Evolutionary conservation across 257 asterid species (phyloP).

Genomic region (Scutellaria minor): DNA sequence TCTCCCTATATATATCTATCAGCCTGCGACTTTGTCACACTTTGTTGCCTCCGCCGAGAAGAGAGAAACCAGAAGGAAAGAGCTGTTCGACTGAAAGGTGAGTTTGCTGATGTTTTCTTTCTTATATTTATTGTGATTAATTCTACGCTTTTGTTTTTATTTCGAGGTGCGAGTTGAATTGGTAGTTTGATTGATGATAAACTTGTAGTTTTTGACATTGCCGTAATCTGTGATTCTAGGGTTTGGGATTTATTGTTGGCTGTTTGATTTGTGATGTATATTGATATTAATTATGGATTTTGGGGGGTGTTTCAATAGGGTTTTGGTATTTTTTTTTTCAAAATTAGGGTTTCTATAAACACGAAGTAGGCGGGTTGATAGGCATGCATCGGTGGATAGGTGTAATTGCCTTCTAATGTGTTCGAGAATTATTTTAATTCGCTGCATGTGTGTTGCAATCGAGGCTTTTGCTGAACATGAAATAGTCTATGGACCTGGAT

Average conservation of each 20-base stretch:
- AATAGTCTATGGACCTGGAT: not conserved
- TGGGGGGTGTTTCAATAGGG: too few relatives aligned
- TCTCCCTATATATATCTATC: constrained; percentile 44
- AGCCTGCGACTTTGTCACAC: accelerated
- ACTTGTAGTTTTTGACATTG: not conserved
- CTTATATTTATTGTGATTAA: not conserved
- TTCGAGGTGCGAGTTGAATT: not conserved
- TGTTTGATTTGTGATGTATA: not conserved
- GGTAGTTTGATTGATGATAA: not conserved
- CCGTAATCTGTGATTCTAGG: constrained; percentile 21
- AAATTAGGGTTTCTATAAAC: not conserved
- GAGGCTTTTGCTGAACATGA: not conserved
- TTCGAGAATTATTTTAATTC: not conserved
- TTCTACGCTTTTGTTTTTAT: not conserved
- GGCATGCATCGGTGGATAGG: not conserved
- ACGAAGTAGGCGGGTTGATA: not conserved
- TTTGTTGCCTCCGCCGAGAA: constrained; percentile 28
- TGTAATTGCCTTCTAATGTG: not conserved
- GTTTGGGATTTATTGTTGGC: constrained; percentile 2
- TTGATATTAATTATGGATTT: not conserved
- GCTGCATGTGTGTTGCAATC: not conserved
- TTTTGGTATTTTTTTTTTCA: not conserved
- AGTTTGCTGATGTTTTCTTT: not conserved
- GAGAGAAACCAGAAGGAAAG: not conserved
- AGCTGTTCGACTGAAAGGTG: constrained; percentile 36